Conservation (phyloP, 2,329 filamentous ascomycete genomes). For the Rhinocladiella similis region DNA sequence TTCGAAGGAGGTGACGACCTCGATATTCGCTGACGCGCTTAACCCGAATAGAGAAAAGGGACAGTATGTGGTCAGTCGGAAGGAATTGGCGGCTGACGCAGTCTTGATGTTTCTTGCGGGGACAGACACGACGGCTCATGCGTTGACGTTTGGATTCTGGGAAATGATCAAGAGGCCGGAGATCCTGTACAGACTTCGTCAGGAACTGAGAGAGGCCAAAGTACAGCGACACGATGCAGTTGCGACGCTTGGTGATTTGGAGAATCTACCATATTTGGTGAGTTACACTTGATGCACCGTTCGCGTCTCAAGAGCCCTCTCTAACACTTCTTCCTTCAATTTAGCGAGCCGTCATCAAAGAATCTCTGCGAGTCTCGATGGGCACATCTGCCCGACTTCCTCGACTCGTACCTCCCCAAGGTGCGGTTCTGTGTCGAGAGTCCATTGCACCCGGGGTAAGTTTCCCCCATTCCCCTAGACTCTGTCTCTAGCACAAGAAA, state of each 20-base stretch:
- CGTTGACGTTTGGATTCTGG: conserved; percentile 33
- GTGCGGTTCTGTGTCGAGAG: conserved; percentile 9
- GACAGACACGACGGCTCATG: conserved; percentile 33
- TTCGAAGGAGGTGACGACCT: conserved; percentile 24
- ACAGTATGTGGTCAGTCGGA: conserved; percentile 29
- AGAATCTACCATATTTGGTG: conserved; percentile 12
- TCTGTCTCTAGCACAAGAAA: background rate
- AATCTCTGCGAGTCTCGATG: conserved; percentile 11
- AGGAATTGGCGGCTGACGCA: conserved; percentile 32
- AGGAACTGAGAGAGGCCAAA: conserved; percentile 6
- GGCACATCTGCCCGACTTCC: conserved; percentile 9
- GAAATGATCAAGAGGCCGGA: conserved; percentile 28
- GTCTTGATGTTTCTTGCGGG: conserved; percentile 35
- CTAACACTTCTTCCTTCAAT: background rate
- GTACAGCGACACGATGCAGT: background rate
- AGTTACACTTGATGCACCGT: background rate
- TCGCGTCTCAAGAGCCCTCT: background rate
- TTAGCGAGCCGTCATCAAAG: conserved; percentile 14
- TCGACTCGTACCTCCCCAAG: conserved; percentile 6
- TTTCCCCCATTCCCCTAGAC: background rate
- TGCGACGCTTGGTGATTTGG: conserved; percentile 3
- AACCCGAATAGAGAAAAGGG: conserved; percentile 31
- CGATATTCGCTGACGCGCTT: conserved; percentile 31
- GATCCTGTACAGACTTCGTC: conserved; percentile 6
- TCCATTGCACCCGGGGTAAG: conserved; percentile 4